These are phyloP conservation scores for Aleurites moluccanus DNA, from an alignment of 441 rosid species.

Conservation along the genomic window DNA sequence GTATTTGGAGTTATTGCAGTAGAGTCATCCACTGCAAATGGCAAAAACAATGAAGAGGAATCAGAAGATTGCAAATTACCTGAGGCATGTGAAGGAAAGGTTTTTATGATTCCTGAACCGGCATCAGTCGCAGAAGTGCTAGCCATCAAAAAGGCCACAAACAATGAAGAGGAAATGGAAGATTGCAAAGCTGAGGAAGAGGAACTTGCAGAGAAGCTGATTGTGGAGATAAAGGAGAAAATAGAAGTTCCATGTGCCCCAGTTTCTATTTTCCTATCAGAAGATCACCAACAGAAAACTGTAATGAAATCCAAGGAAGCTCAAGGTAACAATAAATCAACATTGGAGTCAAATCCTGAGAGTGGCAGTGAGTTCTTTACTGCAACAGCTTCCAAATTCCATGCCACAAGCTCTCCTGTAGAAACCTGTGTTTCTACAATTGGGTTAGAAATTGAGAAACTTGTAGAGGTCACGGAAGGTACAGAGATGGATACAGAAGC, in stretches of 20 bases:
- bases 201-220: conserved; percentile 25
- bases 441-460: conserved; percentile 21
- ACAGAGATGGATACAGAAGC: conserved; percentile 21
- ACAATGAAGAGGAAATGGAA: conserved; percentile 5
- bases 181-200: conserved; percentile 19
- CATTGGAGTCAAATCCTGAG: conserved; percentile 21
- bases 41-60: background rate
- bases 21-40: conserved; percentile 16
- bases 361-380: conserved; percentile 15
- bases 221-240: conserved; percentile 16
- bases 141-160: background rate
- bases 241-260: conserved; percentile 19
- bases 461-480: conserved; percentile 12
- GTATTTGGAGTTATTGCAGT: conserved; percentile 7
- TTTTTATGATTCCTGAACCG: conserved; percentile 10
- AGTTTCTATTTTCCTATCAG: conserved; percentile 8
- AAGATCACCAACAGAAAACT: conserved; percentile 19
- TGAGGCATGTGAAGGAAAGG: conserved; percentile 19
- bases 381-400: conserved; percentile 16
- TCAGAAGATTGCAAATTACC: background rate
- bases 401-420: conserved; percentile 7
- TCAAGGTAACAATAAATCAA: conserved; percentile 14
- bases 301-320: conserved; percentile 3
- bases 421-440: conserved; percentile 5
- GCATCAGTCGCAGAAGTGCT: conserved; percentile 19